A percentile compares a stretch with the other conserved stretches of the same genome.
Evolutionary conservation across 2,329 filamentous ascomycete species (phyloP).

Genomic region (Elsinoe perseae): DNA sequence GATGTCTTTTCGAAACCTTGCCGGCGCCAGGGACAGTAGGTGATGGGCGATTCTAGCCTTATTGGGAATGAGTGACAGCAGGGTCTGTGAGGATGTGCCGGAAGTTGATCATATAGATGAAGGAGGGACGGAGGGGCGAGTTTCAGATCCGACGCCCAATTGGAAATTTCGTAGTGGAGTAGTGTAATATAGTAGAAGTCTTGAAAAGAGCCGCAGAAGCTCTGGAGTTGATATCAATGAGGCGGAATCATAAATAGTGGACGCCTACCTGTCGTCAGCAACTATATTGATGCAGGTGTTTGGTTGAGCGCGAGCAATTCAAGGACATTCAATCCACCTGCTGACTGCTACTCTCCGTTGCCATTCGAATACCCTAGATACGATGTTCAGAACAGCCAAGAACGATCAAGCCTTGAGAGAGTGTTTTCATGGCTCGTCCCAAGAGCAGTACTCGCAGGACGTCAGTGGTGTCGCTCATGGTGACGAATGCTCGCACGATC

Average conservation of each 20-base stretch:
- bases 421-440: not conserved
- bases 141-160: slow-evolving; percentile 12
- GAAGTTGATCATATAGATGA: not conserved
- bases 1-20: not conserved
- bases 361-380: too few relatives aligned
- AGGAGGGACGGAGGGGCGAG: not conserved
- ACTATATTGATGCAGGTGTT: not conserved
- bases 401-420: too few relatives aligned
- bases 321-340: too few relatives aligned
- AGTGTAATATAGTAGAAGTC: not conserved
- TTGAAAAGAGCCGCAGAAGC: not conserved
- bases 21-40: slow-evolving; percentile 4
- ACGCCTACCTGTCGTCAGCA: not conserved
- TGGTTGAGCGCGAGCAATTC: not conserved
- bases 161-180: not conserved
- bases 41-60: slow-evolving; percentile 6
- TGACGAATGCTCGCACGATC: not conserved
- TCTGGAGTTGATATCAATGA: not conserved
- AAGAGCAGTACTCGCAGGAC: not conserved
- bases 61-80: not conserved
- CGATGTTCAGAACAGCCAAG: too few relatives aligned
- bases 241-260: not conserved
- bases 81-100: not conserved
- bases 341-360: too few relatives aligned
- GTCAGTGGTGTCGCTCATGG: not conserved